phyloP scores from a whole-genome alignment of 2,329 filamentous ascomycete species.

The Diaporthe helianthi region DNA sequence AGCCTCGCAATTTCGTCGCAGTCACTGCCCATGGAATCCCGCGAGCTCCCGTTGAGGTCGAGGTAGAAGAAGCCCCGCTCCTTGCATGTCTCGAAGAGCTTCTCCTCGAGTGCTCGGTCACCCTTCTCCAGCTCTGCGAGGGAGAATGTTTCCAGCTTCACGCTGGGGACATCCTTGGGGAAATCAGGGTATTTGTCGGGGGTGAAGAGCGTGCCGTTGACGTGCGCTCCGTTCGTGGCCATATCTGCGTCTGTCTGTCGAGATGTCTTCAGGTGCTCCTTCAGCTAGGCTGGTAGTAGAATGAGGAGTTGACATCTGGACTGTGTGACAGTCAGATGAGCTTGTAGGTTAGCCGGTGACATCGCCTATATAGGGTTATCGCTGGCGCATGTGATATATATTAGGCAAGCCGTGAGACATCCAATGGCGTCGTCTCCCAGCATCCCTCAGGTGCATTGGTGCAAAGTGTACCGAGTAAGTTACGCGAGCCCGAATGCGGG shows the following conservation, averaged over 20 bases:
- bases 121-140: constrained; percentile 33
- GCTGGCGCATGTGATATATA: neutral
- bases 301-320: neutral
- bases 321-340: neutral
- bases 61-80: constrained; percentile 37
- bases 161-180: constrained; percentile 27
- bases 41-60: constrained; percentile 28
- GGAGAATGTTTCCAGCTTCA: constrained; percentile 34
- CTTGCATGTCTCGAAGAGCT: constrained; percentile 33
- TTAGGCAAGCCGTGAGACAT: neutral
- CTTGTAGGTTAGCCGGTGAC: neutral
- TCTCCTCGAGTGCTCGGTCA: constrained; percentile 29
- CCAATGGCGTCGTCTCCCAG: neutral
- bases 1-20: constrained; percentile 33
- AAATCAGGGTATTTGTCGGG: constrained; percentile 26
- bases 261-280: neutral
- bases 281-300: neutral
- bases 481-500: neutral
- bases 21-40: constrained; percentile 29
- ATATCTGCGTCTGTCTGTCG: neutral
- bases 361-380: neutral
- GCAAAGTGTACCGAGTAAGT: no score
- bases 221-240: constrained; percentile 1
- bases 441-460: neutral
- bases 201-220: constrained; percentile 10